Base-by-base conservation (phyloP, 805 yeast species). In the Candida manassasensis region DNA sequence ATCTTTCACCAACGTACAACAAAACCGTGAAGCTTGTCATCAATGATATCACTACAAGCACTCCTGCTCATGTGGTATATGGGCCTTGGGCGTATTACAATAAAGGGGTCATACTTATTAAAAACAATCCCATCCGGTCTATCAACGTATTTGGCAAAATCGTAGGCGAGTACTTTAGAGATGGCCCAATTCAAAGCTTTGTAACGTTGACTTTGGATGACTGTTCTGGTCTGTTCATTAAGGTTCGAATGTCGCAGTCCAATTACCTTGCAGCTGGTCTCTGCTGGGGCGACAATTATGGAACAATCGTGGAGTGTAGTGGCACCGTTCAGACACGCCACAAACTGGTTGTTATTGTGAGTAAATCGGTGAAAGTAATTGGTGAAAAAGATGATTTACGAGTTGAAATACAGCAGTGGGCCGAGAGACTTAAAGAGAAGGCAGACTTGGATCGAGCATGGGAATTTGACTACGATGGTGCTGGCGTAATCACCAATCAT, bases 51-150 rank as follows among this genome's bases (percentile, higher is more conserved):
- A 43, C 43, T 14, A 33, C 19, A 4, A 38, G 40, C 15, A 42
- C 28, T 12, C 27, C 28, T 12, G 36, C 38, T 3, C 32, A 29
- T 4, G 32, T 19, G 12, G 41, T 55, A 2, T 56, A 56, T 34
- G 56, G 55, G 1, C 33, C 46, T 2, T 41, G 40, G 34, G 52
- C 43, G 21, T 18, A 28, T 12, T 35, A 35, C 16, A 27, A 36
- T 13, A 22, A 30, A 4, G 38, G 42, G 28, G 41, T 37, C 12
- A 12, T 52, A 8, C 35, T 57, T 27, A 44, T 65, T 4, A 51
- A 53, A 25, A 67, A 66, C 38, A 52, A 63, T 41, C 73, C 73
- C 3, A 43, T 67, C 1, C 44, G 40, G 18, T 40, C 31, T 6
- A 37, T 59, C 2, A 40, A 34, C 4, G 40, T 66, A 1, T 36